Evolutionary conservation across 768 basidiomycete genomes (phyloP).

Genomic region (Jaapia argillacea): DNA sequence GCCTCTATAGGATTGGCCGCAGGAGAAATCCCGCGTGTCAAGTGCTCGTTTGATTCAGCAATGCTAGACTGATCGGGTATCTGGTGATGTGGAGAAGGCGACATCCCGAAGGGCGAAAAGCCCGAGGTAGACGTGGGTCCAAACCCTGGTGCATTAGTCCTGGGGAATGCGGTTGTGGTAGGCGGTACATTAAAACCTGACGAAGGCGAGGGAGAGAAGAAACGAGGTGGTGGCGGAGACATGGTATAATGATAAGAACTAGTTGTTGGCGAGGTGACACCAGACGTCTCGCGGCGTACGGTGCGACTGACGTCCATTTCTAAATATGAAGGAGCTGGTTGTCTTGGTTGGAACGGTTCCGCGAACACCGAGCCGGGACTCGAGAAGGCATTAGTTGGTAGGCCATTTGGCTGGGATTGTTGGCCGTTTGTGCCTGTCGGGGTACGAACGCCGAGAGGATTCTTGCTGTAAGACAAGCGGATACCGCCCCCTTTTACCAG

Average conservation of each 20-base stretch:
- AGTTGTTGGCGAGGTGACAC: neutral
- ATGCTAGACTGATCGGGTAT: conserved; percentile 19
- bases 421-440: conserved; percentile 42
- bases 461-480: conserved; percentile 94
- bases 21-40: neutral
- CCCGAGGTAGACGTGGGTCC: conserved; percentile 13
- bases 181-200: conserved; percentile 7
- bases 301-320: neutral
- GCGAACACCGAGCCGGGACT: conserved; percentile 5
- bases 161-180: conserved; percentile 14
- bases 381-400: too few species aligned
- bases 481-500: conserved; percentile 95
- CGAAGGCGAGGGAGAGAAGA: neutral
- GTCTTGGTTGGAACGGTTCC: conserved; percentile 6
- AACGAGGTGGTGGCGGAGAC: neutral
- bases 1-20: too few species aligned
- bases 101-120: conserved; percentile 27
- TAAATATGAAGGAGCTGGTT: too few species aligned
- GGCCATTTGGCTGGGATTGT: conserved; percentile 14
- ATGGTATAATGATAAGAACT: neutral
- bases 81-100: conserved; percentile 20
- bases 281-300: neutral
- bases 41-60: conserved; percentile 5
- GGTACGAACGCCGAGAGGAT: conserved; percentile 88
- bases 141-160: conserved; percentile 14